Evolutionary conservation across 768 basidiomycete genomes (phyloP).

Genomic region (Lactifluus hygrophoroides): DNA sequence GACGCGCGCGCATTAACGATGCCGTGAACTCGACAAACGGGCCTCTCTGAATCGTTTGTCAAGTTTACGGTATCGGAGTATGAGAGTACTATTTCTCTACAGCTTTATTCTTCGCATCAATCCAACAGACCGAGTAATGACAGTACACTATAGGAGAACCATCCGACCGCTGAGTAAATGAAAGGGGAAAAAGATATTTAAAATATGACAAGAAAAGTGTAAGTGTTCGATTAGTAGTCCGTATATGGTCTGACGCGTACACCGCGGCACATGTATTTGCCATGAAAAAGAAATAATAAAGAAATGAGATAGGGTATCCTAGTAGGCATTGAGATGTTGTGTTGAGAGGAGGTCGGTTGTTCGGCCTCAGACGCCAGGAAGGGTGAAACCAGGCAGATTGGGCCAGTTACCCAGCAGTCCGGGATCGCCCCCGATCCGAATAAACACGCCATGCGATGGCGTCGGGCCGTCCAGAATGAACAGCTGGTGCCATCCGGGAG

Average conservation of each 20-base stretch:
- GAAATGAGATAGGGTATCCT: no score
- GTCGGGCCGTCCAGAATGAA: constrained; percentile 74
- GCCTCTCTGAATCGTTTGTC: no score
- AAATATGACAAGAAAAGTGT: neutral
- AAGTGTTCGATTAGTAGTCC: neutral
- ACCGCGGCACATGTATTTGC: neutral
- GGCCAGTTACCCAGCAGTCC: constrained; percentile 67
- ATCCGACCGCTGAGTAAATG: neutral
- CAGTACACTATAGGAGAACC: neutral
- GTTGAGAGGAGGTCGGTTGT: neutral
- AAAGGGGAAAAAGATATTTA: neutral
- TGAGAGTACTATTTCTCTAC: no score
- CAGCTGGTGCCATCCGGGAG: constrained; percentile 71
- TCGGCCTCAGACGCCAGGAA: constrained; percentile 43
- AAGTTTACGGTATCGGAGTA: no score
- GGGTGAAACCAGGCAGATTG: constrained; percentile 53
- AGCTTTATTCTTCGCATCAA: no score
- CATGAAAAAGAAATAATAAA: neutral
- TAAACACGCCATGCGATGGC: constrained; percentile 65
- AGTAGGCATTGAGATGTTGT: no score
- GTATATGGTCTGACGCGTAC: no score
- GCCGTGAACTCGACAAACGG: no score
- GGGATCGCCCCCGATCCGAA: constrained; percentile 76
- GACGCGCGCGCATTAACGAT: no score
- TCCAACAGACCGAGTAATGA: no score